These are phyloP conservation scores for Malus sieversii DNA, from an alignment of 306 rosid genomes.

Conservation along the genomic window DNA sequence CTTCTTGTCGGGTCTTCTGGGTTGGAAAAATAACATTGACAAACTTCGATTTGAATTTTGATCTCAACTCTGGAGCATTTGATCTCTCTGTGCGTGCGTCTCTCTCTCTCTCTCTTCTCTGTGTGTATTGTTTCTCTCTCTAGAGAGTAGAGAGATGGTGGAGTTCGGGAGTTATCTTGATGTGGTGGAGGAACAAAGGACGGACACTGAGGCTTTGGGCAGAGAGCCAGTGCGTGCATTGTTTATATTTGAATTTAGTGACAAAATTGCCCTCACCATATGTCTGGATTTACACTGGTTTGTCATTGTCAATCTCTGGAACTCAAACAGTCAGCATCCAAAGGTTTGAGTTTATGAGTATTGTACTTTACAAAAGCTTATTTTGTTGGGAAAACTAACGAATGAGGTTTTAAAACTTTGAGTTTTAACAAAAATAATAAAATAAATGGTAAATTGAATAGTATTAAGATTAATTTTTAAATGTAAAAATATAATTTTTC, in stretches of 20 bases:
- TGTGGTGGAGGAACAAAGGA: conserved; percentile 11
- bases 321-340: background rate
- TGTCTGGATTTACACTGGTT: background rate
- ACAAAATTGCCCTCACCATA: conserved; percentile 1
- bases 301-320: background rate
- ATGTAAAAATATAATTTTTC: no score
- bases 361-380: background rate
- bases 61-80: background rate
- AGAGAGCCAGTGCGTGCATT: conserved; percentile 36
- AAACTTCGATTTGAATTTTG: background rate
- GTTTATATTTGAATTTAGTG: background rate
- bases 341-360: background rate
- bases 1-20: background rate
- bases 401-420: fast-evolving
- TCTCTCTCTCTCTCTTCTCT: background rate
- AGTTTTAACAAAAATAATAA: no score
- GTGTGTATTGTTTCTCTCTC: background rate
- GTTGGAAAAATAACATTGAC: background rate
- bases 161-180: background rate
- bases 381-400: background rate
- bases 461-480: fast-evolving
- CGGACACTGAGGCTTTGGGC: conserved; percentile 46
- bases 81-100: background rate
- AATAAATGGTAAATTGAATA: no score
- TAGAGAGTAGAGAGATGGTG: background rate